Evolutionary conservation across 768 basidiomycete species (phyloP).

Genomic region (Pleurotus djamor): DNA sequence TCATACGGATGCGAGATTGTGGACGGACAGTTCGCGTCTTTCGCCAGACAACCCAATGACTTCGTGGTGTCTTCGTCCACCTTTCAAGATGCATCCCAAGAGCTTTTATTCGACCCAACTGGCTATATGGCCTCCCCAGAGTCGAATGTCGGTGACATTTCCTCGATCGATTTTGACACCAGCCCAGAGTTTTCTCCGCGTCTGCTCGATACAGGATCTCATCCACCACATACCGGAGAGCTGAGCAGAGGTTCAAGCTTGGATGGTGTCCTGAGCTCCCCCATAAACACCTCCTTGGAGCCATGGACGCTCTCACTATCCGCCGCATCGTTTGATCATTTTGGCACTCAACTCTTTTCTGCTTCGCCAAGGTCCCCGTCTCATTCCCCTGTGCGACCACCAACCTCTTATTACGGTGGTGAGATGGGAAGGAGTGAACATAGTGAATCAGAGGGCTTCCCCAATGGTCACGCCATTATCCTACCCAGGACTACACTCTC

Average conservation of each 20-base stretch:
- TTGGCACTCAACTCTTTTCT: conserved; percentile 8
- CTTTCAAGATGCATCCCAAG: neutral
- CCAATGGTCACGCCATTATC: conserved; percentile 6
- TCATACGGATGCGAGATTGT: conserved; percentile 18
- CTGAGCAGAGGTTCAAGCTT: conserved; percentile 8
- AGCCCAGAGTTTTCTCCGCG: conserved; percentile 21
- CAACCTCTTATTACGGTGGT: conserved; percentile 9
- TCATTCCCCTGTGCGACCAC: conserved; percentile 8
- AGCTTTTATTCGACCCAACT: neutral
- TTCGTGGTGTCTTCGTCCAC: conserved; percentile 1
- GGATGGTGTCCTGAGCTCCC: neutral
- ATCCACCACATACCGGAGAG: conserved; percentile 7
- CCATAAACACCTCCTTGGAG: neutral
- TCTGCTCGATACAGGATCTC: conserved; percentile 15
- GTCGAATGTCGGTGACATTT: conserved; percentile 1
- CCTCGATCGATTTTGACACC: conserved; percentile 20
- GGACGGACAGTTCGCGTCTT: conserved; percentile 4
- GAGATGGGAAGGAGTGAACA: conserved; percentile 10
- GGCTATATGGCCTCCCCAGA: neutral
- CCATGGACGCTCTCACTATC: conserved; percentile 16
- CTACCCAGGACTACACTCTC: conserved; percentile 8
- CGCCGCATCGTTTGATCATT: conserved; percentile 10
- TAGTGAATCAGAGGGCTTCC: neutral
- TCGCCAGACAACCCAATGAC: neutral
- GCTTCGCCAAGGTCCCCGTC: conserved; percentile 1